Evolutionary conservation across 2,329 filamentous ascomycete species (phyloP).

Genomic region (Alternaria burnsii): DNA sequence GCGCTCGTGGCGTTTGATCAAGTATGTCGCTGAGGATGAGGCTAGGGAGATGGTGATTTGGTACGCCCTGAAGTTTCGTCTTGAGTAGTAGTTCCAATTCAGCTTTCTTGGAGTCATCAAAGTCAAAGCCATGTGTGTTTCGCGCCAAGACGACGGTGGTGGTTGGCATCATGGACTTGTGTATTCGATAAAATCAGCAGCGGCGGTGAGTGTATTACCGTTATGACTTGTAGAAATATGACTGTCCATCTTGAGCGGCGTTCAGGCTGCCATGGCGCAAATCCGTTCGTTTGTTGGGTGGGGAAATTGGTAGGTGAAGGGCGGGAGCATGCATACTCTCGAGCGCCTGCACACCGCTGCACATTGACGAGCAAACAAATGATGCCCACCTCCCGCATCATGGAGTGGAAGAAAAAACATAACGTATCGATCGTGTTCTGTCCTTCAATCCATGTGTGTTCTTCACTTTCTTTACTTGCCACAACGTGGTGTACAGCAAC

Average conservation of each 20-base stretch:
- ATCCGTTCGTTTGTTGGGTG: not conserved
- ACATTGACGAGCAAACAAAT: not conserved
- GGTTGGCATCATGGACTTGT: not conserved
- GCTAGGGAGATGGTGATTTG: too few species aligned
- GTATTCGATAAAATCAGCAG: not conserved
- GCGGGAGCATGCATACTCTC: not conserved
- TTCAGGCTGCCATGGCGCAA: not conserved
- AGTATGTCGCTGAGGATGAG: conserved; percentile 15
- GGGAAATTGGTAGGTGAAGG: not conserved
- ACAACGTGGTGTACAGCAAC: not conserved
- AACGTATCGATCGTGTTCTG: not conserved
- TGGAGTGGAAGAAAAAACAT: not conserved
- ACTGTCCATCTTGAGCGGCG: not conserved
- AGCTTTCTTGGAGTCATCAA: too few species aligned
- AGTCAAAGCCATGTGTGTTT: too few species aligned
- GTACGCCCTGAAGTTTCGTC: too few species aligned
- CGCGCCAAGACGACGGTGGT: too few species aligned
- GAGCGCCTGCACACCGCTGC: not conserved
- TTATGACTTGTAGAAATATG: not conserved
- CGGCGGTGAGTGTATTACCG: not conserved
- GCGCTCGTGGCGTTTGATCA: conserved; percentile 6
- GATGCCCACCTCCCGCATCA: not conserved
- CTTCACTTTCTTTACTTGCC: not conserved
- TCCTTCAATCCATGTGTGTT: not conserved
- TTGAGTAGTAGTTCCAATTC: too few species aligned